phyloP scores from a whole-genome alignment of 345 rosid genomes.

The Linum lewisii region DNA sequence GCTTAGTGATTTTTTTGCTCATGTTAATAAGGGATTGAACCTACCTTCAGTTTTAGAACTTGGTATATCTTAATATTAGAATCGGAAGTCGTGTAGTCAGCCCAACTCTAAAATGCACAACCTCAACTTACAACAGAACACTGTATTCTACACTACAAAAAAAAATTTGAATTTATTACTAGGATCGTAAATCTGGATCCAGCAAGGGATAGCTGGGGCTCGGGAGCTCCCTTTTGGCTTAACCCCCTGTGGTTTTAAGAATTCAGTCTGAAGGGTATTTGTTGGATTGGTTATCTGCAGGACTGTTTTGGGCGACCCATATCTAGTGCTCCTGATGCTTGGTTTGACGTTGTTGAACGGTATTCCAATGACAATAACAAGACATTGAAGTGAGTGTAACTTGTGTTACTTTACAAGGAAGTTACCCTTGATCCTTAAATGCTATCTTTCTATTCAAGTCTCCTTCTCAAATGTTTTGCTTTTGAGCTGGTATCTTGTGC shows the following conservation, averaged over 20 bases:
- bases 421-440: not conserved
- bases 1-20: too few relatives aligned
- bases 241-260: not conserved
- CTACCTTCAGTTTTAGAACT: too few relatives aligned
- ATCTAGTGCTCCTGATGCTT: constrained; percentile 83
- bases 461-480: not conserved
- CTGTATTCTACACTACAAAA: too few relatives aligned
- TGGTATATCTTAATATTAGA: too few relatives aligned
- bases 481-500: constrained; percentile 12
- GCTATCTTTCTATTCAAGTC: not conserved
- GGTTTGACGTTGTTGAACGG: constrained; percentile 81
- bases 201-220: too few relatives aligned
- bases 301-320: constrained; percentile 88
- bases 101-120: too few relatives aligned
- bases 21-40: too few relatives aligned
- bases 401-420: constrained; percentile 2
- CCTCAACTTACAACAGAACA: too few relatives aligned
- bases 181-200: too few relatives aligned
- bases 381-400: constrained; percentile 46
- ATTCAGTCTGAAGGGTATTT: not conserved
- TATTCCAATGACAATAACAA: constrained; percentile 71
- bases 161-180: too few relatives aligned
- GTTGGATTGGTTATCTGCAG: constrained; percentile 18
- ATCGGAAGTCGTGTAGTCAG: too few relatives aligned
- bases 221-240: too few relatives aligned